Percentiles rank a stretch among this genome's conserved stretches.
Evolutionary conservation across 1,284 basidiomycete species (phyloP).

Genomic region (Amylostereum chailletii): DNA sequence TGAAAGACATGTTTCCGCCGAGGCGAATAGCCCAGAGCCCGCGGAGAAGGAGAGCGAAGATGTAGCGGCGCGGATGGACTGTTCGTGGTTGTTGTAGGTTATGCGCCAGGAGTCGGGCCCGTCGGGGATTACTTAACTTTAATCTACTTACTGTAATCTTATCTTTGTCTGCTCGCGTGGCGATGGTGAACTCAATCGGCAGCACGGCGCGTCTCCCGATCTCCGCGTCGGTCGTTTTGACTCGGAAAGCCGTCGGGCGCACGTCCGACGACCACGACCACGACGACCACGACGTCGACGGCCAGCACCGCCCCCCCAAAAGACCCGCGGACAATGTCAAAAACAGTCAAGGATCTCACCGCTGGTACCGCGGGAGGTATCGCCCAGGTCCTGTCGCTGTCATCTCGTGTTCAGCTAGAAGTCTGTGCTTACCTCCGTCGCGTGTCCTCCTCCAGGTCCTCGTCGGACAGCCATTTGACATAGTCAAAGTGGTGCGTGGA

Average conservation of each 20-base stretch:
- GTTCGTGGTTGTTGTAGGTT: background rate
- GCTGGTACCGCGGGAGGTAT: slow-evolving; percentile 86
- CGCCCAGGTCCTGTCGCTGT: slow-evolving; percentile 54
- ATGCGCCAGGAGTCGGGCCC: slow-evolving; percentile 3
- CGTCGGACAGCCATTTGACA: slow-evolving; percentile 94
- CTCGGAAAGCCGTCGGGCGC: too few species aligned
- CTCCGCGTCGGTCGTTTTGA: too few species aligned
- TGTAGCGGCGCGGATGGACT: slow-evolving; percentile 10
- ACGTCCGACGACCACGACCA: too few species aligned
- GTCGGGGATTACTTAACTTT: too few species aligned
- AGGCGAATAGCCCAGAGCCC: slow-evolving; percentile 13
- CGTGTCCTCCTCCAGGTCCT: slow-evolving; percentile 46
- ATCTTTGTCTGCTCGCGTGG: too few species aligned
- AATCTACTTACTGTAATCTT: too few species aligned
- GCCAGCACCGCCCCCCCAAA: too few species aligned
- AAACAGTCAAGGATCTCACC: slow-evolving; percentile 69
- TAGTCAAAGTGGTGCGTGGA: slow-evolving; percentile 82
- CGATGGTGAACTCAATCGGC: too few species aligned
- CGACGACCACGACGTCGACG: too few species aligned
- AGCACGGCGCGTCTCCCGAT: too few species aligned
- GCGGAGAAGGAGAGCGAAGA: slow-evolving; percentile 15
- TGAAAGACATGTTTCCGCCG: slow-evolving; percentile 23
- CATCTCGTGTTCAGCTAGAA: background rate
- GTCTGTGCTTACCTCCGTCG: slow-evolving; percentile 3
- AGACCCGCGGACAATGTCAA: slow-evolving; percentile 27